Evolutionary conservation across 2,329 filamentous ascomycete species (phyloP).

Genomic region (Fusarium bactridioides): DNA sequence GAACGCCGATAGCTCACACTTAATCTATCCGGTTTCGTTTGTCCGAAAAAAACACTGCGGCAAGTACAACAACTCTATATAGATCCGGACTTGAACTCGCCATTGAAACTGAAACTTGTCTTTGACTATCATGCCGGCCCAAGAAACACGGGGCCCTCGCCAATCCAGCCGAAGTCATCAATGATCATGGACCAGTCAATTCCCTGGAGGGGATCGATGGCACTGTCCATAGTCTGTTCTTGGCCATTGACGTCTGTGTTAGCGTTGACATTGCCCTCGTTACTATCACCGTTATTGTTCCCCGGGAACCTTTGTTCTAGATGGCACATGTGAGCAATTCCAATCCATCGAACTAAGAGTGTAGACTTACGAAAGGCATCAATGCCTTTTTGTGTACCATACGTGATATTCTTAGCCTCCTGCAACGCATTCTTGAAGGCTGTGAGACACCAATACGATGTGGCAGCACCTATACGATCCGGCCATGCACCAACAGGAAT

Average conservation of each 20-base stretch:
- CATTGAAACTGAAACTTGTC: not conserved
- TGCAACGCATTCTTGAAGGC: constrained; percentile 56
- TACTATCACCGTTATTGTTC: not conserved
- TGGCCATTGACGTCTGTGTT: constrained; percentile 15
- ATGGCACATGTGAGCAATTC: not conserved
- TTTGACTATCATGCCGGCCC: constrained; percentile 37
- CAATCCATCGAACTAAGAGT: not conserved
- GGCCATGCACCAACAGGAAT: constrained; percentile 53
- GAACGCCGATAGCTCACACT: not conserved
- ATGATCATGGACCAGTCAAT: constrained; percentile 61
- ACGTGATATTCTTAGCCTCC: constrained; percentile 45
- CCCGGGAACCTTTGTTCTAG: not conserved
- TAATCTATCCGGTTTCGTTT: not conserved
- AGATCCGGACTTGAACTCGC: not conserved
- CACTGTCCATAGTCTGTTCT: constrained; percentile 30
- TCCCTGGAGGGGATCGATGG: constrained; percentile 51
- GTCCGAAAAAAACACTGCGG: not conserved
- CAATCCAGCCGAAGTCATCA: constrained; percentile 59
- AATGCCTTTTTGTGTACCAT: constrained; percentile 43
- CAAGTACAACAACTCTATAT: no score
- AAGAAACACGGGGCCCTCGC: constrained; percentile 43
- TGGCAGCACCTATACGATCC: constrained; percentile 57
- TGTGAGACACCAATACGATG: constrained; percentile 59
- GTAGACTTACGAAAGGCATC: constrained; percentile 43
- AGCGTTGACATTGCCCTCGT: not conserved